Evolutionary conservation across 2,329 filamentous ascomycete species (phyloP).

Genomic region (Scedosporium boydii): DNA sequence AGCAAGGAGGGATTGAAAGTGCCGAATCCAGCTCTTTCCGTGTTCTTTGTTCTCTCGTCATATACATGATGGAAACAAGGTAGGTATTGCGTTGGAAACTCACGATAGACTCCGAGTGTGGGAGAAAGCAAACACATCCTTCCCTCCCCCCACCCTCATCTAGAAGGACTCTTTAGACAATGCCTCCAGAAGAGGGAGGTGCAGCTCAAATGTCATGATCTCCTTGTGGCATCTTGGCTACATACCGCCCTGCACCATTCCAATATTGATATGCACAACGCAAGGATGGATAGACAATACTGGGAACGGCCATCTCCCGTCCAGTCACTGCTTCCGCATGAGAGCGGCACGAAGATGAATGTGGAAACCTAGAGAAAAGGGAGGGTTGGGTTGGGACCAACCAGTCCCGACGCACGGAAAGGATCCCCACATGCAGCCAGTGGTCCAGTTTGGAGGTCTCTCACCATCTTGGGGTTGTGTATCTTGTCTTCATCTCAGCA

Average conservation of each 20-base stretch:
- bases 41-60: too few species aligned
- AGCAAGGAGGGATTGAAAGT: too few species aligned
- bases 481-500: too few species aligned
- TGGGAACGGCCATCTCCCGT: background rate
- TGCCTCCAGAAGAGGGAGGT: background rate
- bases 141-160: background rate
- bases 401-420: too few species aligned
- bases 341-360: background rate
- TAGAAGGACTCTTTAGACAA: background rate
- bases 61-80: too few species aligned
- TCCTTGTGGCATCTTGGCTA: background rate
- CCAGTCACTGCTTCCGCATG: background rate
- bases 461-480: too few species aligned
- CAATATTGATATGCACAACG: background rate
- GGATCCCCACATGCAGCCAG: too few species aligned
- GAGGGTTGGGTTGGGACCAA: too few species aligned
- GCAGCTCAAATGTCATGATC: background rate
- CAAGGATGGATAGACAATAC: background rate
- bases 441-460: too few species aligned
- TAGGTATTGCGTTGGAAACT: too few species aligned
- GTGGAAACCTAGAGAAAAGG: background rate
- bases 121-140: background rate
- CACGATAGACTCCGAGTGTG: background rate
- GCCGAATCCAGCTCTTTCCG: too few species aligned
- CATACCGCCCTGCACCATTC: background rate